These are phyloP conservation scores for Lentinula raphanica DNA, from an alignment of 768 basidiomycete species.

Conservation along the genomic window DNA sequence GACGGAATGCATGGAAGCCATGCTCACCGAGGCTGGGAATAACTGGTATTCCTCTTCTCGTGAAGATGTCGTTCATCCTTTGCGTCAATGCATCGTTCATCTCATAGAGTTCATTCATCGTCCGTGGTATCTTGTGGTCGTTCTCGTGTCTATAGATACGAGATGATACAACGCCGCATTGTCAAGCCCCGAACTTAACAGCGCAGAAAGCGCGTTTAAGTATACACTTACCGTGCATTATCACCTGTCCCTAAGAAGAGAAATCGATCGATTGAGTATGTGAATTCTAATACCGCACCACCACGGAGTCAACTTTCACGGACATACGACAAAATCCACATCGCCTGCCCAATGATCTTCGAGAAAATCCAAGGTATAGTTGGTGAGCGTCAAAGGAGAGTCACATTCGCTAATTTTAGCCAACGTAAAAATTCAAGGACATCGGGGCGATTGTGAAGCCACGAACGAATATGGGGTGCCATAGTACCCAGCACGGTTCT, in stretches of 20 bases:
- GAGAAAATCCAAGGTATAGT: conserved; percentile 77
- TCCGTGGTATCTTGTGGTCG: conserved; percentile 76
- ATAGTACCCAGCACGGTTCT: conserved; percentile 50
- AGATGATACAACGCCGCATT: not conserved
- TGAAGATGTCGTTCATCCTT: conserved; percentile 73
- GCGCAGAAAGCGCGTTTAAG: not conserved
- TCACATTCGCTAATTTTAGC: conserved; percentile 63
- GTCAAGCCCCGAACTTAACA: not conserved
- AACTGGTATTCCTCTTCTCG: conserved; percentile 64
- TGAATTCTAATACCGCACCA: not conserved
- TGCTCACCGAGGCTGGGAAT: conserved; percentile 71
- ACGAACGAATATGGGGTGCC: conserved; percentile 67
- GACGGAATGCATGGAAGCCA: conserved; percentile 4
- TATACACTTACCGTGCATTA: conserved; percentile 36
- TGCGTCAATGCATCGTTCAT: conserved; percentile 59
- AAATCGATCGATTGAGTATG: conserved; percentile 1
- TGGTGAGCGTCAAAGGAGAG: conserved; percentile 71
- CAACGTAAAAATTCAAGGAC: not conserved
- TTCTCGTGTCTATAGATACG: conserved; percentile 26
- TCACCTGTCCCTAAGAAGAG: conserved; percentile 63
- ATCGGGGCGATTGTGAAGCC: not conserved
- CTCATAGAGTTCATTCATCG: conserved; percentile 71
- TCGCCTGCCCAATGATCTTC: conserved; percentile 76
- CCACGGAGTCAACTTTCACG: conserved; percentile 20
- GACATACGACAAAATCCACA: conserved; percentile 88